phyloP scores from a whole-genome alignment of 345 rosid species.

The Gossypium longicalyx region DNA sequence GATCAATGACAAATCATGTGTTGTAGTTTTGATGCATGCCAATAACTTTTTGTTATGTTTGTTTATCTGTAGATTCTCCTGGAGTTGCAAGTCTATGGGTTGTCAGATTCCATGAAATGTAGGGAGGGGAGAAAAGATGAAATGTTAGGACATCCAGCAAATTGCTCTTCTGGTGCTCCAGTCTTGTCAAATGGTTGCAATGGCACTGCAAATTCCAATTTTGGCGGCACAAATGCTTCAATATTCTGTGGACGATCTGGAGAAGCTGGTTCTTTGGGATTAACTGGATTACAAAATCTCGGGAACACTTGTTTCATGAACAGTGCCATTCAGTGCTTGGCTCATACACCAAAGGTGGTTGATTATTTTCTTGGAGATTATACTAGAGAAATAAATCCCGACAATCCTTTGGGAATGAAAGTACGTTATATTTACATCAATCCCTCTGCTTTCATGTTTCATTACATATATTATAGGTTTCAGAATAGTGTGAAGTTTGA shows the following conservation, averaged over 20 bases:
- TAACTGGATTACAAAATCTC: constrained; percentile 94
- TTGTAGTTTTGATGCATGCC: constrained; percentile 14
- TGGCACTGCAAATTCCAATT: constrained; percentile 45
- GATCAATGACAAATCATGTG: not conserved
- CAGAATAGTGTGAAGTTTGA: constrained; percentile 11
- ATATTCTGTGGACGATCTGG: constrained; percentile 56
- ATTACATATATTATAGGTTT: constrained; percentile 1
- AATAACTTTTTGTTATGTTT: constrained; percentile 22
- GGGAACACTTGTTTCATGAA: constrained; percentile 99
- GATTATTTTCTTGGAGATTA: constrained; percentile 95
- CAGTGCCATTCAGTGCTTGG: constrained; percentile 94
- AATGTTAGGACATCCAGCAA: constrained; percentile 35
- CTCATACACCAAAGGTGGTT: constrained; percentile 94
- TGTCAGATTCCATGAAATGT: constrained; percentile 78
- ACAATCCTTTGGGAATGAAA: constrained; percentile 92
- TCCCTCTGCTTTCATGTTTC: constrained; percentile 10
- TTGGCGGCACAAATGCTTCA: constrained; percentile 39
- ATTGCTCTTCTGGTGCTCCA: constrained; percentile 31
- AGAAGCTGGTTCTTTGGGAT: constrained; percentile 90
- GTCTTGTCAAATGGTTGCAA: constrained; percentile 43
- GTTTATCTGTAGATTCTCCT: constrained; percentile 53
- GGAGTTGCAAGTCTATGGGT: constrained; percentile 94
- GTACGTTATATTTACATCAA: constrained; percentile 38
- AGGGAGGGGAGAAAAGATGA: constrained; percentile 81
- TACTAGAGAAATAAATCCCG: constrained; percentile 75